Conservation (phyloP, 2,329 filamentous ascomycete species). For the Penicillium sp. region DNA sequence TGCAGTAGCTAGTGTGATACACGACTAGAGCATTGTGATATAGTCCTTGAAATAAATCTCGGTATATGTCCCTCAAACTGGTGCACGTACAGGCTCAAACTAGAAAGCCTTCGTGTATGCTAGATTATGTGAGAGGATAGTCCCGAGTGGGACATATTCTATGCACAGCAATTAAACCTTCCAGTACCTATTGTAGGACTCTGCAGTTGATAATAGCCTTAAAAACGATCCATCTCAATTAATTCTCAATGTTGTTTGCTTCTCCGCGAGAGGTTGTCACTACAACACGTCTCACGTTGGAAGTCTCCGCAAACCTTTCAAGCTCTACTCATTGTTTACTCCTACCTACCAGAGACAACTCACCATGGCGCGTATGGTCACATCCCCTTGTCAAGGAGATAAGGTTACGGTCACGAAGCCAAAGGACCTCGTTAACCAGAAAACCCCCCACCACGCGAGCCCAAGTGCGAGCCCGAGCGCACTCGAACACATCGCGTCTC, state of each 20-base stretch:
- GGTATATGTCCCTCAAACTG: background rate
- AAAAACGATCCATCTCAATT: background rate
- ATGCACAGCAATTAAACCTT: background rate
- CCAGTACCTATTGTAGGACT: background rate
- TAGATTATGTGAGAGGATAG: background rate
- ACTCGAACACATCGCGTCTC: slow-evolving; percentile 29
- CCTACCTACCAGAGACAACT: background rate
- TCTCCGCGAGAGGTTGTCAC: background rate
- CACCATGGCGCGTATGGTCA: background rate
- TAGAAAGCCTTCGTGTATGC: background rate
- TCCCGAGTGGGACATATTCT: background rate
- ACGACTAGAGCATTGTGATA: background rate
- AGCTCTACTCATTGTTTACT: background rate
- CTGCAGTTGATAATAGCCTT: too few species aligned
- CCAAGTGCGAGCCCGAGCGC: slow-evolving; percentile 22
- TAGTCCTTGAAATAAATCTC: background rate
- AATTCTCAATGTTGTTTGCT: background rate
- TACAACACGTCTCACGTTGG: background rate
- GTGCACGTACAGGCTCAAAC: too few species aligned
- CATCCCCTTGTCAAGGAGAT: background rate
- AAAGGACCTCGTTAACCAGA: background rate
- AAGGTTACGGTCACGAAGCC: background rate
- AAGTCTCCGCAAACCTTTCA: background rate
- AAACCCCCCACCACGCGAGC: slow-evolving; percentile 2
- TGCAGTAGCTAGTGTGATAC: background rate